phyloP scores from a whole-genome alignment of 345 rosid genomes.

The Salix purpurea region DNA sequence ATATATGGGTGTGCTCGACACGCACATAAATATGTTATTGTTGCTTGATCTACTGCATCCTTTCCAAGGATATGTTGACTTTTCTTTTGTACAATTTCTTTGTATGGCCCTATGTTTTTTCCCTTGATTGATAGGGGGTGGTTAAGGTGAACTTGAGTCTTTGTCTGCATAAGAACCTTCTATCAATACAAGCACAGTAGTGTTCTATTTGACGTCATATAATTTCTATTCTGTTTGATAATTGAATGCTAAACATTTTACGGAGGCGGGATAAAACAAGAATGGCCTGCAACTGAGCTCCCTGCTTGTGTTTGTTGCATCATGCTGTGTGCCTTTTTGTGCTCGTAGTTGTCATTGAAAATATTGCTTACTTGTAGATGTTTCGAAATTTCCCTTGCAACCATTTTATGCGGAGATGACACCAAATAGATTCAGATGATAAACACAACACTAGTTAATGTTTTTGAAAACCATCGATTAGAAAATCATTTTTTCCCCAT shows the following conservation, averaged over 20 bases:
- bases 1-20: too few species aligned
- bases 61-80: too few species aligned
- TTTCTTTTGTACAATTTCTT: not conserved
- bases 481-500: not conserved
- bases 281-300: not conserved
- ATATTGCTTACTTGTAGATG: not conserved
- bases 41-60: not conserved
- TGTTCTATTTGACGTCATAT: not conserved
- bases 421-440: not conserved
- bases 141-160: not conserved
- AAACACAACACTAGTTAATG: not conserved
- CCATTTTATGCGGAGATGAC: not conserved
- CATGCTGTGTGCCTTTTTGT: not conserved
- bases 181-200: not conserved
- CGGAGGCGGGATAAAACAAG: not conserved
- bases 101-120: not conserved
- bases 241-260: not conserved
- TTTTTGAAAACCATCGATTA: not conserved
- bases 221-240: not conserved
- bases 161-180: not conserved
- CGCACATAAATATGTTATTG: not conserved
- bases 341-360: not conserved
- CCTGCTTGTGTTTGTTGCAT: not conserved
- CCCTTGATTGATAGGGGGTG: not conserved
- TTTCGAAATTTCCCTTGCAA: not conserved